Evolutionary conservation across 768 basidiomycete species (phyloP).

Genomic region (Dacryopinax primogenitus): DNA sequence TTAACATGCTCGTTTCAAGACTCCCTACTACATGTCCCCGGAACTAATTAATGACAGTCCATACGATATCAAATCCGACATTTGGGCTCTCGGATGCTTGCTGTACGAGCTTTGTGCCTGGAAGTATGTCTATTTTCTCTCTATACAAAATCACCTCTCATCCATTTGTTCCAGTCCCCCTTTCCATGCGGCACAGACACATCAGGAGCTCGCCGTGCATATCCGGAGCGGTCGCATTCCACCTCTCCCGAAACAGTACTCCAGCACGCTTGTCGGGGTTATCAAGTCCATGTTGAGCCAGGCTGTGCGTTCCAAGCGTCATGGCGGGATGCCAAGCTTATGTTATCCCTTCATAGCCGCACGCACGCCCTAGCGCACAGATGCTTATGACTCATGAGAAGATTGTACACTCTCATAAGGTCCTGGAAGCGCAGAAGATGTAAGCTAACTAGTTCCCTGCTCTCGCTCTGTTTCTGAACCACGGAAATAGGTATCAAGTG

Average conservation of each 20-base stretch:
- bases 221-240: slow-evolving; percentile 83
- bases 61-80: slow-evolving; percentile 96
- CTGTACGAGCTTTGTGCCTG: slow-evolving; percentile 93
- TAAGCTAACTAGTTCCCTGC: slow-evolving; percentile 25
- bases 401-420: slow-evolving; percentile 53
- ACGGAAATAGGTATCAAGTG: slow-evolving; percentile 25
- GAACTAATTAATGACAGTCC: slow-evolving; percentile 95
- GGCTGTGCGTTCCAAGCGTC: slow-evolving; percentile 41
- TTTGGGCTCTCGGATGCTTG: slow-evolving; percentile 95
- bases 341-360: slow-evolving; percentile 41
- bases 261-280: slow-evolving; percentile 51
- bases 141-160: too few relatives aligned
- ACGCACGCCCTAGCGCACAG: slow-evolving; percentile 71
- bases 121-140: slow-evolving; percentile 34
- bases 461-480: neutral
- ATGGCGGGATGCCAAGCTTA: neutral
- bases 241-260: slow-evolving; percentile 73
- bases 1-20: slow-evolving; percentile 37
- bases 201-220: slow-evolving; percentile 66
- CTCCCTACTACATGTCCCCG: slow-evolving; percentile 99
- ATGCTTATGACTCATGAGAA: slow-evolving; percentile 74
- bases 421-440: slow-evolving; percentile 70
- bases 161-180: slow-evolving; percentile 58
- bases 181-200: slow-evolving; percentile 86
- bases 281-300: slow-evolving; percentile 81